Conservation (phyloP, 2,329 filamentous ascomycete species). For the Fusarium sp. region DNA sequence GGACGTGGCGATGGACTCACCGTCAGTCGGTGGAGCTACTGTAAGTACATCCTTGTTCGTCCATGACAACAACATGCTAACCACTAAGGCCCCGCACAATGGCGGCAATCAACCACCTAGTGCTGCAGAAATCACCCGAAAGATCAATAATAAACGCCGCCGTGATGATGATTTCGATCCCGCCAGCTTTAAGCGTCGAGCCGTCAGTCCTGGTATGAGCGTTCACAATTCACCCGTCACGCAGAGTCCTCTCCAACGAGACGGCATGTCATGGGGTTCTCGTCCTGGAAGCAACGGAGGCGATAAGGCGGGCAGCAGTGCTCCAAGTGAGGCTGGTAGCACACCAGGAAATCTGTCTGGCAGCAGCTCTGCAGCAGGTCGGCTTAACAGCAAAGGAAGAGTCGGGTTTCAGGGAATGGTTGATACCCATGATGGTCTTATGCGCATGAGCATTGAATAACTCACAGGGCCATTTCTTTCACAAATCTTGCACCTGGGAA, state of each 20-base stretch:
- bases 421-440: constrained; percentile 93
- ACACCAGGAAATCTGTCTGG: constrained; percentile 47
- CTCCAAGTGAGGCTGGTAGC: constrained; percentile 64
- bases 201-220: constrained; percentile 91
- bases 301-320: constrained; percentile 63
- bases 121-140: constrained; percentile 79
- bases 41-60: constrained; percentile 41
- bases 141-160: constrained; percentile 84
- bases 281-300: constrained; percentile 72
- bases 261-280: constrained; percentile 78
- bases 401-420: constrained; percentile 92
- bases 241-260: constrained; percentile 83
- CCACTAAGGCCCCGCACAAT: constrained; percentile 43
- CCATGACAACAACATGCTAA: constrained; percentile 33
- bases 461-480: neutral
- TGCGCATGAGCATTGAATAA: constrained; percentile 97
- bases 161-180: constrained; percentile 93
- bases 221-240: constrained; percentile 90
- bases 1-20: constrained; percentile 79
- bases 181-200: constrained; percentile 87
- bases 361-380: constrained; percentile 54
- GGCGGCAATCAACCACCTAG: constrained; percentile 64
- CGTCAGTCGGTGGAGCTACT: constrained; percentile 57
- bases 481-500: neutral
- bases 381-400: constrained; percentile 67